Evolutionary conservation across 768 basidiomycete species (phyloP).

Genomic region (Infundibulicybe gibba): DNA sequence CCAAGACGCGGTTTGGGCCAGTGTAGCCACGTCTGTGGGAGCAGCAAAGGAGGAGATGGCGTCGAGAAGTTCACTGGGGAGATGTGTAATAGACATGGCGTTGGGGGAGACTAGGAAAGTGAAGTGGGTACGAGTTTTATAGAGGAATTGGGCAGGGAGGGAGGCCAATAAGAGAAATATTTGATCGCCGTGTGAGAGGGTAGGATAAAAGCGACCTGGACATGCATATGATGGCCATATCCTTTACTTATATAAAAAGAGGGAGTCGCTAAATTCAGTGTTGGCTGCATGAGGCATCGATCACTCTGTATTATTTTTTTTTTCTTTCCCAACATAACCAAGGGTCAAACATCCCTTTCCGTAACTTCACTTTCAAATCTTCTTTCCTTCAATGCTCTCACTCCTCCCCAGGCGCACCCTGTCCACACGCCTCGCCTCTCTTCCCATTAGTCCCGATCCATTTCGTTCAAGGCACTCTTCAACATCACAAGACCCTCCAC

Average conservation of each 20-base stretch:
- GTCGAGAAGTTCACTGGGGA: constrained; percentile 66
- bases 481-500: not conserved
- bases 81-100: constrained; percentile 40
- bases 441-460: too few relatives aligned
- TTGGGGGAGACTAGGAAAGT: constrained; percentile 7
- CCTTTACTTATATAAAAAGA: constrained; percentile 16
- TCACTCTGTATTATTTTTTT: too few relatives aligned
- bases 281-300: too few relatives aligned
- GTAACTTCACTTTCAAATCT: too few relatives aligned
- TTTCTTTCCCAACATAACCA: too few relatives aligned
- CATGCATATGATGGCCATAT: constrained; percentile 6
- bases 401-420: too few relatives aligned
- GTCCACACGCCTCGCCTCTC: too few relatives aligned
- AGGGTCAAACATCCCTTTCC: too few relatives aligned
- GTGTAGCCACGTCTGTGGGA: constrained; percentile 38
- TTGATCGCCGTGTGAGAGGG: constrained; percentile 33
- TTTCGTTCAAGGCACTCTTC: too few relatives aligned
- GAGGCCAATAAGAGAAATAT: constrained; percentile 20
- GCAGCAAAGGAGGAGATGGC: constrained; percentile 32
- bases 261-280: too few relatives aligned
- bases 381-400: too few relatives aligned
- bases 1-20: constrained; percentile 39
- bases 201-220: constrained; percentile 12
- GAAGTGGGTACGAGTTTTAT: constrained; percentile 9
- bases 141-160: constrained; percentile 15